phyloP scores from a whole-genome alignment of 2,329 filamentous ascomycete species.

The Dothidotthia symphoricarpi region DNA sequence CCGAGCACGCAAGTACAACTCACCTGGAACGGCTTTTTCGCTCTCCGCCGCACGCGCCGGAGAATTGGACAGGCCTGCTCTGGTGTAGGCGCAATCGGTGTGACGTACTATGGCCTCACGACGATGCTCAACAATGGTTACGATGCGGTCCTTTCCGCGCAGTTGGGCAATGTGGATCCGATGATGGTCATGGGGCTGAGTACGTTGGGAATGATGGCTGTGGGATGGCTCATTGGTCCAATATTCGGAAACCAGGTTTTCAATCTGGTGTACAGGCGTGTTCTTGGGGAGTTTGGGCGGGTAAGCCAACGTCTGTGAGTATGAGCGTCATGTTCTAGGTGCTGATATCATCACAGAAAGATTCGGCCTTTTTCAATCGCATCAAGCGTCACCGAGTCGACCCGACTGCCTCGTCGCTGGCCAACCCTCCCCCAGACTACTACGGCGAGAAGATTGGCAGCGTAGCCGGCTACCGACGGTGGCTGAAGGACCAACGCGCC shows the following conservation, averaged over 20 bases:
- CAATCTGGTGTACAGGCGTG: slow-evolving; percentile 69
- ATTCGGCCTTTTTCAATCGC: slow-evolving; percentile 87
- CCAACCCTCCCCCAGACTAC: slow-evolving; percentile 94
- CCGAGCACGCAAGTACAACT: slow-evolving; percentile 32
- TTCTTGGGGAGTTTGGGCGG: slow-evolving; percentile 68
- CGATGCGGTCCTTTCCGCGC: slow-evolving; percentile 62
- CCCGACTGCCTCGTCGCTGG: slow-evolving; percentile 80
- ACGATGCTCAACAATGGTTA: slow-evolving; percentile 69
- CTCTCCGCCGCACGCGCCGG: slow-evolving; percentile 79
- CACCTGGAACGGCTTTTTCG: slow-evolving; percentile 88
- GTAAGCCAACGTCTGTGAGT: slow-evolving; percentile 47
- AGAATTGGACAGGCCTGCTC: slow-evolving; percentile 80
- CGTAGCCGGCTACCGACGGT: slow-evolving; percentile 85
- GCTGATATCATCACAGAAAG: slow-evolving; percentile 60
- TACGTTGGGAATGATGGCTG: slow-evolving; percentile 71
- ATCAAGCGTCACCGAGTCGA: slow-evolving; percentile 93
- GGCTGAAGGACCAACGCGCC: slow-evolving; percentile 95
- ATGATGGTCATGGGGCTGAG: slow-evolving; percentile 80
- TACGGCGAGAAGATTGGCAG: slow-evolving; percentile 98
- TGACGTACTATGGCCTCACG: slow-evolving; percentile 62
- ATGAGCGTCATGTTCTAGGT: not conserved
- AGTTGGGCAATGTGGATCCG: slow-evolving; percentile 84
- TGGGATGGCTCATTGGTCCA: slow-evolving; percentile 86
- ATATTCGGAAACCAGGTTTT: slow-evolving; percentile 78
- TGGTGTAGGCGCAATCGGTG: slow-evolving; percentile 61